These are phyloP conservation scores for Allantophomopsis lycopodina DNA, from an alignment of 2,329 filamentous ascomycete genomes.

Conservation along the genomic window DNA sequence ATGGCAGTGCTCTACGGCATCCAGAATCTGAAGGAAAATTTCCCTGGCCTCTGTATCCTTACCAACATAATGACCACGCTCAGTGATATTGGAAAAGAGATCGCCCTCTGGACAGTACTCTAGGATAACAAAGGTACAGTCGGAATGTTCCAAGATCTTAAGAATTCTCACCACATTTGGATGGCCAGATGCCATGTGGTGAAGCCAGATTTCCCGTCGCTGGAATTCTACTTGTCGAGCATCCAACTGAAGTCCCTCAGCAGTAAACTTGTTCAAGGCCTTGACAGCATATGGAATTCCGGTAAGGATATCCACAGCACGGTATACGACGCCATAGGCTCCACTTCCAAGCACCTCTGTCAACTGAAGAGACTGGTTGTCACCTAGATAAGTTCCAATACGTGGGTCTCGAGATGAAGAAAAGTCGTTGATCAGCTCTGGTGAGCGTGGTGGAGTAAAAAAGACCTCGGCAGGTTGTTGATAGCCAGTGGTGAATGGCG, in stretches of 20 bases:
- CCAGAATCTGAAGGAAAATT: conserved; percentile 88
- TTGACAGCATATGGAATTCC: conserved; percentile 86
- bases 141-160: conserved; percentile 81
- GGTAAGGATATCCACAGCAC: conserved; percentile 71
- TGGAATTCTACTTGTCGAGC: conserved; percentile 80
- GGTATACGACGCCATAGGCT: conserved; percentile 93
- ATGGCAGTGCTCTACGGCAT: conserved; percentile 94
- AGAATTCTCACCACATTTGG: conserved; percentile 87
- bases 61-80: conserved; percentile 82
- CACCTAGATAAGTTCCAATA: conserved; percentile 66
- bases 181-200: conserved; percentile 79
- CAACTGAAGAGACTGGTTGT: conserved; percentile 25
- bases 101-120: conserved; percentile 97
- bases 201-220: conserved; percentile 81
- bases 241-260: conserved; percentile 59
- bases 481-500: too few relatives aligned
- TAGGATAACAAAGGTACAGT: conserved; percentile 92
- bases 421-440: too few relatives aligned
- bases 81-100: conserved; percentile 94
- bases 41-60: conserved; percentile 79
- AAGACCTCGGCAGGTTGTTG: too few relatives aligned
- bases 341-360: conserved; percentile 80
- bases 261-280: conserved; percentile 83
- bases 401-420: conserved; percentile 59
- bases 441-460: too few relatives aligned